Conservation (phyloP, 2,329 filamentous ascomycete species). For the Blumeria graminis region DNA sequence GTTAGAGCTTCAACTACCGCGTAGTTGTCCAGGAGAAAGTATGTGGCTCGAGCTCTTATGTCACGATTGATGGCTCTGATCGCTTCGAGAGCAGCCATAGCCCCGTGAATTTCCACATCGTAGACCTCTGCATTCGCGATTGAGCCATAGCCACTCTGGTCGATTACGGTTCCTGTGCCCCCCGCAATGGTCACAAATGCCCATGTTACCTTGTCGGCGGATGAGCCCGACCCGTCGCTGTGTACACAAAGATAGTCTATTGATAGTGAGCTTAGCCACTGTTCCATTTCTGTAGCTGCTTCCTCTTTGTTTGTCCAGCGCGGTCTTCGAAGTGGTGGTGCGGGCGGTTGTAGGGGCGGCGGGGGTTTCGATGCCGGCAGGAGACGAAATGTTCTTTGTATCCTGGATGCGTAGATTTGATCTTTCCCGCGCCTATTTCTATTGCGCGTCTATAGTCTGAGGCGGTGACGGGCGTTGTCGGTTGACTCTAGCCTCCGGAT, state of each 20-base stretch:
- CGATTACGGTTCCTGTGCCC: no score
- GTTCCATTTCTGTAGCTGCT: background rate
- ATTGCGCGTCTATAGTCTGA: background rate
- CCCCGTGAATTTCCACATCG: background rate
- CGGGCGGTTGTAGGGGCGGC: background rate
- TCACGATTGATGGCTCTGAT: background rate
- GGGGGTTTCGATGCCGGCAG: background rate
- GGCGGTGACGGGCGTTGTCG: background rate
- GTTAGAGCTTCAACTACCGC: background rate
- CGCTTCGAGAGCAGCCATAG: background rate
- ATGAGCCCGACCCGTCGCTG: background rate
- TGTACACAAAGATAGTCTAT: background rate
- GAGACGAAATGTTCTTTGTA: background rate
- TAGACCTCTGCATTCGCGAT: background rate
- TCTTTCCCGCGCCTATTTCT: background rate
- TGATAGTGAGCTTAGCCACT: background rate
- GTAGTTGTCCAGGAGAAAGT: background rate
- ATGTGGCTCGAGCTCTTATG: background rate
- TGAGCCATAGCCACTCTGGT: no score
- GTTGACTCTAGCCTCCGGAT: background rate
- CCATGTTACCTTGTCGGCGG: background rate
- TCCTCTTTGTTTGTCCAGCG: background rate
- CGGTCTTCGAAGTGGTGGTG: background rate
- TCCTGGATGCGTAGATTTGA: background rate
- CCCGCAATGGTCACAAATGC: no score